A percentile compares a stretch with the other conserved stretches of the same genome.
phyloP scores from a whole-genome alignment of 495 filamentous ascomycete species.

The Filosporella fistucella region DNA sequence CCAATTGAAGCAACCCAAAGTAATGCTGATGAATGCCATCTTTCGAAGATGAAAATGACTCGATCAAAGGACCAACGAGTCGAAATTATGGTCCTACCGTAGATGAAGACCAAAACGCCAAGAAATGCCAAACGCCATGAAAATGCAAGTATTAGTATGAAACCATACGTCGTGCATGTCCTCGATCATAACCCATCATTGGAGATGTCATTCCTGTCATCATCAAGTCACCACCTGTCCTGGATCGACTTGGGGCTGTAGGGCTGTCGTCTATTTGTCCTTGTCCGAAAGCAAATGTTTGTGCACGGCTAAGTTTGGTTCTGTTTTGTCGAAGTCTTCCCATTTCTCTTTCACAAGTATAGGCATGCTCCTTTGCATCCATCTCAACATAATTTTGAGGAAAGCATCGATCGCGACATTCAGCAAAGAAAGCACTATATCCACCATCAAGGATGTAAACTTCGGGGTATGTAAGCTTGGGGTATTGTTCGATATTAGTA shows the following conservation, averaged over 20 bases:
- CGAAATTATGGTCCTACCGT: conserved; percentile 10
- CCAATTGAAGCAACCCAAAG: conserved; percentile 3
- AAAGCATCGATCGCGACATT: conserved; percentile 73
- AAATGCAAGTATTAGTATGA: conserved; percentile 51
- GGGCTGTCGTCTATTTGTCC: conserved; percentile 72
- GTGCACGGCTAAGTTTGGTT: conserved; percentile 76
- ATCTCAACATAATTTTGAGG: conserved; percentile 97
- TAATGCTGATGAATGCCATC: conserved; percentile 18
- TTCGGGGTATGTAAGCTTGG: conserved; percentile 85
- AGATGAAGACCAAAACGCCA: conserved; percentile 11
- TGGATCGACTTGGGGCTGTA: conserved; percentile 54
- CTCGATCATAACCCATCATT: conserved; percentile 45
- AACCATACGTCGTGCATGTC: conserved; percentile 63
- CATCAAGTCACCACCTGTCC: conserved; percentile 38
- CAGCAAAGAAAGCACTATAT: conserved; percentile 85
- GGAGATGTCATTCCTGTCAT: conserved; percentile 46
- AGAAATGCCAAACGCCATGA: conserved; percentile 22
- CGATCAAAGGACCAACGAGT: conserved; percentile 4
- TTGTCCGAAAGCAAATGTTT: conserved; percentile 90
- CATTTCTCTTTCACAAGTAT: conserved; percentile 90
- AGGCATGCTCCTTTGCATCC: conserved; percentile 81
- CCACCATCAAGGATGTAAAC: conserved; percentile 96
- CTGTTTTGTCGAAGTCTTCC: conserved; percentile 75
- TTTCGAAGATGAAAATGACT: conserved; percentile 15
- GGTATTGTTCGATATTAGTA: conserved; percentile 77